A percentile compares a stretch with the other conserved stretches of the same genome.
Evolutionary conservation across 1,284 basidiomycete species (phyloP).

Genomic region (Uromyces viciae-fabae): DNA sequence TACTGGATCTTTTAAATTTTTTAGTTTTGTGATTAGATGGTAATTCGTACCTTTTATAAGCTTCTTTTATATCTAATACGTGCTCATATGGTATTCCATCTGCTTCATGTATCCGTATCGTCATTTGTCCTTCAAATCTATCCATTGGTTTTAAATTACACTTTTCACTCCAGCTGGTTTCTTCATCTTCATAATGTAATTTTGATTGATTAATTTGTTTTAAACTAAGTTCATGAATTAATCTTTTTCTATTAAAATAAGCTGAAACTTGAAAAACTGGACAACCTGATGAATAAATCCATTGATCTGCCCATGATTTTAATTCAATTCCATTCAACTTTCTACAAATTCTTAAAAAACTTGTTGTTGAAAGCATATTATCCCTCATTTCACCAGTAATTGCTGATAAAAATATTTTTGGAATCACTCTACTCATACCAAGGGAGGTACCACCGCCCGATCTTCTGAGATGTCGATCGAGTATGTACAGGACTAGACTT

Average conservation of each 20-base stretch:
- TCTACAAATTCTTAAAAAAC: slow-evolving; percentile 84
- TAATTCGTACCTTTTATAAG: slow-evolving; percentile 88
- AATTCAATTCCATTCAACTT: slow-evolving; percentile 71
- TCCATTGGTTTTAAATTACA: slow-evolving; percentile 69
- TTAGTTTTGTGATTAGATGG: slow-evolving; percentile 99
- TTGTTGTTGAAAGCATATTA: slow-evolving; percentile 71
- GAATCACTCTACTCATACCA: slow-evolving; percentile 87
- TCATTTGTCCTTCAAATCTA: slow-evolving; percentile 95
- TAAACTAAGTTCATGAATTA: slow-evolving; percentile 94
- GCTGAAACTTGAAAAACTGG: slow-evolving; percentile 85
- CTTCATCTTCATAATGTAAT: slow-evolving; percentile 62
- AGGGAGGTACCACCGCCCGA: slow-evolving; percentile 76
- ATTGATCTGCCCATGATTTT: slow-evolving; percentile 87
- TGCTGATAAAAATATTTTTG: slow-evolving; percentile 89
- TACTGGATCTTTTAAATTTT: slow-evolving; percentile 87
- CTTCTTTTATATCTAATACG: slow-evolving; percentile 81
- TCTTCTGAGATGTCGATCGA: slow-evolving; percentile 88
- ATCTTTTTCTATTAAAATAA: slow-evolving; percentile 94
- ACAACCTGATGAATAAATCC: slow-evolving; percentile 97
- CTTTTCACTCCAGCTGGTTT: slow-evolving; percentile 65
- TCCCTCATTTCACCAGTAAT: slow-evolving; percentile 77
- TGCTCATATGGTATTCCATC: slow-evolving; percentile 99
- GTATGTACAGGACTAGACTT: slow-evolving; percentile 88
- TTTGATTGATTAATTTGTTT: slow-evolving; percentile 75
- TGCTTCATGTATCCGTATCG: slow-evolving; percentile 96